Evolutionary conservation across 2,329 filamentous ascomycete genomes (phyloP), one percentile per base, ranked within the genome.

Genomic region (Fusarium chaquense): DNA sequence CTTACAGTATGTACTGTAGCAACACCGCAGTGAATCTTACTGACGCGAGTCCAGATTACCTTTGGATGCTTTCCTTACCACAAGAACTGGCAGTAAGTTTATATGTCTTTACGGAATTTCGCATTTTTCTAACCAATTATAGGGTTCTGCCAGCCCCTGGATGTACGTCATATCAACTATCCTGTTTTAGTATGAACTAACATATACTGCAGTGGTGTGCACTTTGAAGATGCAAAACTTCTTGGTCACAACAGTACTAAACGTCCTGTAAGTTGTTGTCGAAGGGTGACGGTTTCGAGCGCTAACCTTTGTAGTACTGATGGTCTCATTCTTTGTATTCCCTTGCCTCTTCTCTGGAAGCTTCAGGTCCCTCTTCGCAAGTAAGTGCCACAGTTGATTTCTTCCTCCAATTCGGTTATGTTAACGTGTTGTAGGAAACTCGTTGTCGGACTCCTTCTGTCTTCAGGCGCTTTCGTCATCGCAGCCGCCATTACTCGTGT

Each of bases 401-500:
- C 3, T 7, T 6, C 5, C 13, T 7, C 11, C 4, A 16, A 4
- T 1, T 0, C 1, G 1, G 4, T 1, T 3, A 4, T 12, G 11
- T 45, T 68, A 47, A 70, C 13, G 15, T 15, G 0, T 2, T 5
- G 0, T 2, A 74, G 73, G 30, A 76, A 77, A 71, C 24, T 76
- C 5, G 44, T 73, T 8, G 73, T 74, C 4, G 69, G 72, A 2
- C 58, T 77, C 0, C 73, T 76, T 8, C 66, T 76, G 8, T 77
- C 69, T 0, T 76, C 69, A 0, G 73, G 74, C 2, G 54, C 71
- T 10, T 77, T 77, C 49, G 74, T 77, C 2, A 77, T 77, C 3
- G 52, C 70, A 1, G 73, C 73, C 5, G 74, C 75, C 1, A 69
- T 77, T 16, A 76, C 63, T 12, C 65, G 71, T 0, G 63, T 69